Percentiles rank a stretch among this genome's conserved stretches.
Evolutionary conservation across 441 rosid genomes (phyloP).

Genomic region (Eruca vesicaria): DNA sequence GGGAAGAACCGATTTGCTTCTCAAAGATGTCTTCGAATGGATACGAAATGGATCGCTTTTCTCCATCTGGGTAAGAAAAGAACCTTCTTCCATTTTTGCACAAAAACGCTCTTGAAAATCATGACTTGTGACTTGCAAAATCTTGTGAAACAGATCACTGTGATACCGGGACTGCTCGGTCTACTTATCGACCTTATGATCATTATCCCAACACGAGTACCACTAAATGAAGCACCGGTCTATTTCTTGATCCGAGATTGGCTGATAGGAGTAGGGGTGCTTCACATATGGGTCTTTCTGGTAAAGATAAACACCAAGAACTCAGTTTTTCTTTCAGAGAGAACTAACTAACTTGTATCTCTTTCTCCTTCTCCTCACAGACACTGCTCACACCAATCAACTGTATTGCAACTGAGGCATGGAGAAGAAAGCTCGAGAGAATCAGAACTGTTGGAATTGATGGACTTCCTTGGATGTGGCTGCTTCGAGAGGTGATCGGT

Average conservation of each 20-base stretch:
- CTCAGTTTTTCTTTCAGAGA: not conserved
- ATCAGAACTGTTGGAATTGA: not conserved
- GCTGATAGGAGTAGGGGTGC: conserved; percentile 17
- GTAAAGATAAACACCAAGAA: no score
- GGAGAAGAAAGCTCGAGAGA: conserved; percentile 11
- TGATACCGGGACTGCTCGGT: conserved; percentile 26
- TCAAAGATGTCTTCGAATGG: not conserved
- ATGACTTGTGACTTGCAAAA: not conserved
- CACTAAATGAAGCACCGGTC: conserved; percentile 4
- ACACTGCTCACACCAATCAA: conserved; percentile 4
- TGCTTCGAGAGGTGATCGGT: no score
- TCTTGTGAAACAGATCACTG: not conserved
- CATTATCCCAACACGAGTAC: conserved; percentile 13
- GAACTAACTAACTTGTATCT: not conserved
- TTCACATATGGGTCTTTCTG: conserved; percentile 22
- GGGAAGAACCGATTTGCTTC: conserved; percentile 17
- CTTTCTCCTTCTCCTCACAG: not conserved
- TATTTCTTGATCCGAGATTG: conserved; percentile 6
- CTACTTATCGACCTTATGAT: conserved; percentile 28
- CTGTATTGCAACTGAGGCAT: conserved; percentile 1
- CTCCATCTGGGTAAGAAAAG: conserved; percentile 28
- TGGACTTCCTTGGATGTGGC: conserved; percentile 17
- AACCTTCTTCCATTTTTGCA: not conserved
- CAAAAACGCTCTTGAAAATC: no score
- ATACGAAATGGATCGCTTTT: conserved; percentile 1